These are phyloP conservation scores for Amphirosellinia nigrospora DNA, from an alignment of 495 filamentous ascomycete species.

Conservation along the genomic window DNA sequence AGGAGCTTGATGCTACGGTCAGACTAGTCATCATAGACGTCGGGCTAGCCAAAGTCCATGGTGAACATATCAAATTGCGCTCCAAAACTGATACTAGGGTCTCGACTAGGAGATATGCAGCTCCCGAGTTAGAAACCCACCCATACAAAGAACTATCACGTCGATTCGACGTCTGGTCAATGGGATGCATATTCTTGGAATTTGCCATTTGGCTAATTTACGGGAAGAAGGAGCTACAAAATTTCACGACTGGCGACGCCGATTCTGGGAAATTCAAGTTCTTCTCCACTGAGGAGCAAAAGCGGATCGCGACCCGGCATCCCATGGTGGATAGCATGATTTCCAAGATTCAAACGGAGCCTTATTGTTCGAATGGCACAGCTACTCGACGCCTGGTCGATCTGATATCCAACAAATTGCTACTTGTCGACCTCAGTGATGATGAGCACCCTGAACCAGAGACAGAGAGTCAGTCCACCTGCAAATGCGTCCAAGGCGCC, in stretches of 20 bases:
- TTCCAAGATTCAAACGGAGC: neutral
- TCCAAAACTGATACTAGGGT: neutral
- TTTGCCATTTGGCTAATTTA: neutral
- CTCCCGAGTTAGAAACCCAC: neutral
- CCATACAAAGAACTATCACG: neutral
- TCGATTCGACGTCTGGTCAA: neutral
- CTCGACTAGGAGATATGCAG: neutral
- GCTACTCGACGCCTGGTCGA: neutral
- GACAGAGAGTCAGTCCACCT: neutral
- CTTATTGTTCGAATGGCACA: neutral
- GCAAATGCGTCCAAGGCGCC: neutral
- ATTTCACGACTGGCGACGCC: neutral
- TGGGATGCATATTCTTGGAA: neutral
- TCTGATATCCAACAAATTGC: neutral
- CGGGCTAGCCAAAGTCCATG: neutral
- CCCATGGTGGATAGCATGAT: neutral
- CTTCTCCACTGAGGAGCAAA: neutral
- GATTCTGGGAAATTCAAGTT: neutral
- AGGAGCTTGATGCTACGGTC: neutral
- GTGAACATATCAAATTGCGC: neutral
- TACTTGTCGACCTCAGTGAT: neutral
- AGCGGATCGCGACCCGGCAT: neutral
- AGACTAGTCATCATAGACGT: neutral
- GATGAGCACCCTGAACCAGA: neutral
- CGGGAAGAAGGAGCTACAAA: neutral